Conservation (phyloP, 306 rosid species). For the Glycine soja region DNA sequence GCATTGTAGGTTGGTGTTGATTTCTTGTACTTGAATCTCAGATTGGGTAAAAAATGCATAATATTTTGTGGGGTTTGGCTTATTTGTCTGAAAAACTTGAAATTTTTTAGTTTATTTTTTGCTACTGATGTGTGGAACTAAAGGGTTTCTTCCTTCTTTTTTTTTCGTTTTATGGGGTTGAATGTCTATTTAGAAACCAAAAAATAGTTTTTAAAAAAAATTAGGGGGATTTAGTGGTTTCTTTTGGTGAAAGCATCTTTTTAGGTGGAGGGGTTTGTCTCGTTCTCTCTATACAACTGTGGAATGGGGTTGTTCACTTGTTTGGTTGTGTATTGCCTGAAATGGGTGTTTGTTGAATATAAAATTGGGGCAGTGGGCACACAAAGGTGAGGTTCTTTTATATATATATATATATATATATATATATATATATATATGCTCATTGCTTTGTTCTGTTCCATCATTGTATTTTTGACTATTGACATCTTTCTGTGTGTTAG, state of each 20-base stretch:
- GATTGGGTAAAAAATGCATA: constrained; percentile 54
- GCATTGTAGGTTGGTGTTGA: constrained; percentile 30
- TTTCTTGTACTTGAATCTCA: constrained; percentile 61
- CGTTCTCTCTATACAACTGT: constrained; percentile 42
- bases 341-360: constrained; percentile 59
- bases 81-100: constrained; percentile 38
- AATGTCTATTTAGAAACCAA: constrained; percentile 7
- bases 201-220: neutral
- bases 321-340: constrained; percentile 34
- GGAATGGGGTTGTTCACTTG: constrained; percentile 25
- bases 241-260: constrained; percentile 50
- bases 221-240: constrained; percentile 43
- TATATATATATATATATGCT: neutral
- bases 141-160: neutral
- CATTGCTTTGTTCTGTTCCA: constrained; percentile 43
- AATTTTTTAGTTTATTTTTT: neutral
- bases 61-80: constrained; percentile 42
- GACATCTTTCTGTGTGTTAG: constrained; percentile 43
- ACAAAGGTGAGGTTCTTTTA: constrained; percentile 33
- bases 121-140: constrained; percentile 33
- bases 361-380: constrained; percentile 54
- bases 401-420: too few relatives aligned
- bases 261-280: constrained; percentile 42
- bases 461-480: constrained; percentile 48
- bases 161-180: constrained; percentile 13